Conservation (phyloP, 1,284 basidiomycete species). For the Pterulicium gracile region DNA sequence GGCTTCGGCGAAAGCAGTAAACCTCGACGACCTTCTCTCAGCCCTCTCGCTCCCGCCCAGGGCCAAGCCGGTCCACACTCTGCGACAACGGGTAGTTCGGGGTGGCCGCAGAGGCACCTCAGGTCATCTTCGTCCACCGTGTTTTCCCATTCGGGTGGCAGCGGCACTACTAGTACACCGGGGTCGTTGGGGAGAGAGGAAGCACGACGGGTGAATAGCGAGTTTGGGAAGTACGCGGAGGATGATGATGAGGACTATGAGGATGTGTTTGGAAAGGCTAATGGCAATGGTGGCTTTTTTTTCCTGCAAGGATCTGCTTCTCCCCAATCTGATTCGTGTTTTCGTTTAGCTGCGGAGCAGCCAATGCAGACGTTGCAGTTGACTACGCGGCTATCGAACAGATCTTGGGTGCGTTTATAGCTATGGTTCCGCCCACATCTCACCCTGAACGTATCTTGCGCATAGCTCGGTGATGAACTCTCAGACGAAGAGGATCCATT, state of each 20-base stretch:
- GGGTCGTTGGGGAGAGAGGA: slow-evolving; percentile 59
- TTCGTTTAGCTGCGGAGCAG: slow-evolving; percentile 39
- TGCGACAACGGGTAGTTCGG: slow-evolving; percentile 10
- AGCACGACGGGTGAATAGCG: slow-evolving; percentile 38
- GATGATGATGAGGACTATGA: slow-evolving; percentile 71
- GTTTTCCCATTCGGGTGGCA: slow-evolving; percentile 14
- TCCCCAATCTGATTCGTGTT: slow-evolving; percentile 4
- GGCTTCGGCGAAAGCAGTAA: slow-evolving; percentile 20
- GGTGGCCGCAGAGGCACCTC: slow-evolving; percentile 3
- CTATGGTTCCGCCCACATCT: slow-evolving; percentile 4
- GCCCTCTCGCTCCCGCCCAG: slow-evolving; percentile 18
- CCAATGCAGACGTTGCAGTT: slow-evolving; percentile 66
- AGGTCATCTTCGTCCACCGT: slow-evolving; percentile 9
- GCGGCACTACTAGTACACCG: slow-evolving; percentile 20
- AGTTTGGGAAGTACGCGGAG: slow-evolving; percentile 79
- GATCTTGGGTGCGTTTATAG: slow-evolving; percentile 63
- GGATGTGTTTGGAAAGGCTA: slow-evolving; percentile 78
- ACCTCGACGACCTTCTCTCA: slow-evolving; percentile 36
- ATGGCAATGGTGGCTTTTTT: slow-evolving; percentile 41
- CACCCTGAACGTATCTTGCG: slow-evolving; percentile 4
- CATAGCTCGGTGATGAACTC: slow-evolving; percentile 66
- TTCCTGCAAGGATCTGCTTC: slow-evolving; percentile 5
- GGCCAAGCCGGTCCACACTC: slow-evolving; percentile 9
- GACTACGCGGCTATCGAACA: slow-evolving; percentile 75
- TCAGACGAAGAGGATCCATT: slow-evolving; percentile 91